These are phyloP conservation scores for Helotiales sp. DNA, from an alignment of 2,329 filamentous ascomycete species.

Conservation along the genomic window DNA sequence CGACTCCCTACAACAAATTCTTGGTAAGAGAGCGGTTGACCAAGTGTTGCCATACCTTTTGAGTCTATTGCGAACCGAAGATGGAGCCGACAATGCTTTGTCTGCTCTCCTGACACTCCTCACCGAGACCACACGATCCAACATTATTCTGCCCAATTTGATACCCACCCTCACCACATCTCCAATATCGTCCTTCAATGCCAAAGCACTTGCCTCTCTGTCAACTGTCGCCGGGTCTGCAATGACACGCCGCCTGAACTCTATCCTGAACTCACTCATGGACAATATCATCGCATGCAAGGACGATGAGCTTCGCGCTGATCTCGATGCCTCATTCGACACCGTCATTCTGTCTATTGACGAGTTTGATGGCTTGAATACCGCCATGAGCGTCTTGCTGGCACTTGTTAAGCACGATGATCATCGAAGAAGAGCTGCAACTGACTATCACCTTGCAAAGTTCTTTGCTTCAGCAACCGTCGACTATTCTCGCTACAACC, in stretches of 20 bases:
- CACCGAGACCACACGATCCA: conserved; percentile 90
- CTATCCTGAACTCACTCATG: conserved; percentile 91
- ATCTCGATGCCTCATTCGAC: conserved; percentile 83
- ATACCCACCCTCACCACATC: conserved; percentile 90
- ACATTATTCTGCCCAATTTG: conserved; percentile 94
- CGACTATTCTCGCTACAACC: conserved; percentile 95
- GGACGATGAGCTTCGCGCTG: conserved; percentile 73
- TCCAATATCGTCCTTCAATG: conserved; percentile 93
- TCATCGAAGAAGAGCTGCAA: conserved; percentile 79
- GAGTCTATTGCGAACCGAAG: conserved; percentile 83
- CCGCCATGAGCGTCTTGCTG: conserved; percentile 91
- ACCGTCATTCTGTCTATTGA: conserved; percentile 91
- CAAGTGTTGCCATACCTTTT: conserved; percentile 93
- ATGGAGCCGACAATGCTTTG: conserved; percentile 88
- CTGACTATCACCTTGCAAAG: conserved; percentile 78
- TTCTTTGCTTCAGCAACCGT: conserved; percentile 84
- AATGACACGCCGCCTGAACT: conserved; percentile 88
- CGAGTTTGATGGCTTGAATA: conserved; percentile 94
- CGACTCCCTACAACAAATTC: conserved; percentile 88
- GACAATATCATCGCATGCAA: conserved; percentile 83
- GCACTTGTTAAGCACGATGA: conserved; percentile 90
- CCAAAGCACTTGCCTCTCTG: conserved; percentile 88
- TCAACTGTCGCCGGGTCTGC: conserved; percentile 88
- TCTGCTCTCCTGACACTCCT: conserved; percentile 91
- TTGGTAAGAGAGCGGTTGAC: conserved; percentile 93